Percentiles rank a stretch among this genome's conserved stretches.
These are phyloP conservation scores for Pseudoturritis turrita DNA, from an alignment of 345 rosid species.

Conservation along the genomic window DNA sequence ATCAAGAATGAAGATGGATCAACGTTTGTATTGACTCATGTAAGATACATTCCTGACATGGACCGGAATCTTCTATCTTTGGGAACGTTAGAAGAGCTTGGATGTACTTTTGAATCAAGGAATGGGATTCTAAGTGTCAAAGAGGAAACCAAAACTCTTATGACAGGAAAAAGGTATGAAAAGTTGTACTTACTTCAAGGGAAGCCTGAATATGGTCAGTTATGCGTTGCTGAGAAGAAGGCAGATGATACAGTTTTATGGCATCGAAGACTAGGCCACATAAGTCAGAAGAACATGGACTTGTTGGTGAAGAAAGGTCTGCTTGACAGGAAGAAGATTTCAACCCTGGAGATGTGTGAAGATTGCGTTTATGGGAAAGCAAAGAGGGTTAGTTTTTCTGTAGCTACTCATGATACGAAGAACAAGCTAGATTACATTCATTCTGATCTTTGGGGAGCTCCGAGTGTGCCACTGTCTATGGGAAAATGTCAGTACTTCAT, in stretches of 20 bases:
- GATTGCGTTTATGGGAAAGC: neutral
- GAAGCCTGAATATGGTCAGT: no score
- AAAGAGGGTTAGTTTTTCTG: neutral
- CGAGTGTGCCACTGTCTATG: no score
- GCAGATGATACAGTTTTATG: neutral
- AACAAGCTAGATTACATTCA: no score
- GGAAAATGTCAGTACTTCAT: neutral
- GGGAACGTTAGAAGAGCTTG: neutral
- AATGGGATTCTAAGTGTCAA: neutral
- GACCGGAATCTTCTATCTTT: neutral
- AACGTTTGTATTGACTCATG: neutral
- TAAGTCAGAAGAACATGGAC: neutral
- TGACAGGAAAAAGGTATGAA: no score
- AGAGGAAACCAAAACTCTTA: no score
- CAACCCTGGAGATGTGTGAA: neutral
- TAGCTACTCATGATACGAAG: neutral
- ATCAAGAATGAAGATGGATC: neutral
- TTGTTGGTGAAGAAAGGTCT: neutral
- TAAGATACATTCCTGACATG: neutral
- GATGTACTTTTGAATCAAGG: neutral
- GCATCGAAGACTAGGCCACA: neutral
- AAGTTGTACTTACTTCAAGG: no score
- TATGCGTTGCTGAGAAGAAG: no score
- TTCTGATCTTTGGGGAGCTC: no score
- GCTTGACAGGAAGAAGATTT: neutral